phyloP scores from a whole-genome alignment of 2,329 filamentous ascomycete species.

The Ophiostoma ulmi region DNA sequence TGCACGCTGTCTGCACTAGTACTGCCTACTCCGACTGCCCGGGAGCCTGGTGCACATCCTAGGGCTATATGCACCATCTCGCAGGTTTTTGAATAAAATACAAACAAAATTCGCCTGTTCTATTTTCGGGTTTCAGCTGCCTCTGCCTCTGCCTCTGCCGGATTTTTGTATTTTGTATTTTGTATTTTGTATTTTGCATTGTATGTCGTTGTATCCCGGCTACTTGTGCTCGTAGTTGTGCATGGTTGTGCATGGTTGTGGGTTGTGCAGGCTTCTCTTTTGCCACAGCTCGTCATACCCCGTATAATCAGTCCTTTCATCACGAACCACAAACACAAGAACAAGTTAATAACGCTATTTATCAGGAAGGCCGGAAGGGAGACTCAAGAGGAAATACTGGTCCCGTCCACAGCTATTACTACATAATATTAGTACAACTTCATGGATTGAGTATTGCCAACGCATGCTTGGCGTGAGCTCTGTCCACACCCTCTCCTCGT shows the following conservation, averaged over 20 bases:
- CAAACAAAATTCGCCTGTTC: not conserved
- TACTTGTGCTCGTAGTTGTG: not conserved
- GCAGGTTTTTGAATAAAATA: not conserved
- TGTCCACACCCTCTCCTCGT: not conserved
- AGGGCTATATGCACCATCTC: not conserved
- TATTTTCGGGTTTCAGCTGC: not conserved
- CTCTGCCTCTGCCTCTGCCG: not conserved
- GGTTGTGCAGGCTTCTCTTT: not conserved
- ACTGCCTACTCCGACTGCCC: not conserved
- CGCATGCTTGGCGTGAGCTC: constrained; percentile 7
- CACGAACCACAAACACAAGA: not conserved
- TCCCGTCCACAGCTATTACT: not conserved
- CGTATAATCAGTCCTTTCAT: constrained; percentile 6
- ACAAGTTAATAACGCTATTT: not conserved
- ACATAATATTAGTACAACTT: not conserved
- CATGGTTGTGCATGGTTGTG: too few species aligned
- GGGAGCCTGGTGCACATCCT: not conserved
- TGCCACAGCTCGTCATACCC: constrained; percentile 4
- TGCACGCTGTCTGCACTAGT: not conserved
- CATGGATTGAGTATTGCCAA: not conserved
- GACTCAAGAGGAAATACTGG: not conserved
- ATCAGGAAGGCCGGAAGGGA: too few species aligned
- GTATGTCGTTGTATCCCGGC: not conserved
- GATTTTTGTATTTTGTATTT: not conserved
- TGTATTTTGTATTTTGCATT: not conserved